phyloP scores from a whole-genome alignment of 345 rosid genomes.

The Angophora floribunda region DNA sequence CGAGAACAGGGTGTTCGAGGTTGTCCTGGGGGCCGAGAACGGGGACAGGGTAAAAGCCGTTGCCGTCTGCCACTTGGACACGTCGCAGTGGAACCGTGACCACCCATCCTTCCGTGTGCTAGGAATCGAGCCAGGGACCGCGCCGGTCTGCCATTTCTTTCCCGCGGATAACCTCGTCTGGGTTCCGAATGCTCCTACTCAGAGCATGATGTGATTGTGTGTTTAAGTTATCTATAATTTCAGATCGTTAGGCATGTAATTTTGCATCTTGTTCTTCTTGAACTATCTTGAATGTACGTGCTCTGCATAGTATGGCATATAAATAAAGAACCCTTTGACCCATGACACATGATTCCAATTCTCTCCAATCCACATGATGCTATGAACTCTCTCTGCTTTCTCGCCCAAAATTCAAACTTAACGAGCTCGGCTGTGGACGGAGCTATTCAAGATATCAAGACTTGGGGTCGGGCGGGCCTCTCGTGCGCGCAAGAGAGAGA shows the following conservation, averaged over 20 bases:
- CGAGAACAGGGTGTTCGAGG: background rate
- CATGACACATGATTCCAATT: background rate
- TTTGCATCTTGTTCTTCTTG: background rate
- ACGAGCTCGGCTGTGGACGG: background rate
- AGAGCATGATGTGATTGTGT: background rate
- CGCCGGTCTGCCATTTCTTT: slow-evolving; percentile 6
- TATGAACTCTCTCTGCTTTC: background rate
- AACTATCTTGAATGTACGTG: background rate
- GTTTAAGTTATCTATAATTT: background rate
- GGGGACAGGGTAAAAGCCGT: slow-evolving; percentile 2
- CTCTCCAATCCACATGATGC: background rate
- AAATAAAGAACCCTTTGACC: background rate
- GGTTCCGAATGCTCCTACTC: background rate
- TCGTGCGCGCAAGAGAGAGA: background rate
- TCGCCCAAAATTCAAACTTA: background rate
- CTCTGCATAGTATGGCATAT: background rate
- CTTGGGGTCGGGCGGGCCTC: background rate
- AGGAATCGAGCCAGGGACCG: background rate
- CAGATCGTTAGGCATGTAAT: background rate
- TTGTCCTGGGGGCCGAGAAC: background rate
- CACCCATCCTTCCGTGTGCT: slow-evolving; percentile 6
- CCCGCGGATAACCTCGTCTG: background rate
- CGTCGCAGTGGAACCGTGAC: background rate
- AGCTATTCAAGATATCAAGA: background rate
- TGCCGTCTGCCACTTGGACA: slow-evolving; percentile 8